Evolutionary conservation across 83 land plant genomes (phyloP), one percentile per base, ranked within the genome.

Genomic region (Thuja plicata): DNA sequence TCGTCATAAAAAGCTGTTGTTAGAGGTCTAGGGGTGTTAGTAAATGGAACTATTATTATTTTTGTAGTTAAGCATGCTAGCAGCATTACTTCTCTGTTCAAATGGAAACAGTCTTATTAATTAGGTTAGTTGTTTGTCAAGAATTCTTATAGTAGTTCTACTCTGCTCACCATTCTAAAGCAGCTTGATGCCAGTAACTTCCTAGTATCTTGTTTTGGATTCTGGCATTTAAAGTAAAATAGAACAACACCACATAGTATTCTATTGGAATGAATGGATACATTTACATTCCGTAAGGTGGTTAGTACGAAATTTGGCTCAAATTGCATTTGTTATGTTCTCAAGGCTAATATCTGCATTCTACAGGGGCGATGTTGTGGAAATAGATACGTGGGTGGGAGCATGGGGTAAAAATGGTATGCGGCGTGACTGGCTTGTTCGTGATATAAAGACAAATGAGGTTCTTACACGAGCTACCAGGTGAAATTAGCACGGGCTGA

Each of bases 351-450:
- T n/a, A 54, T 45, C 35, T 73, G 16, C 76, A 54, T 83, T 70
- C 87, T 89, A 32, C 91, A 97, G 99, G 99, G 97, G 96, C 54
- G 97, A 96, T 91, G 87, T 91, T 85, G 95, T 97, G 55, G 91
- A 97, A 88, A 92, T 98, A 45, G 99, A 97, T 88, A 95, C 99
- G 10, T 98, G 99, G 99, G 98, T 96, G 43, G 90, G 85, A 86
- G 89, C 95, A 87, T 93, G 95, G 43, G 99, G 99, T 62, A 98
- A 98, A 89, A 97, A 96, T 91, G 99, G 99, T 19, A 96, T 96
- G 96, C 96, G 98, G 3, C 96, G 99, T 71, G 99, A 98, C 90
- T 98, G 99, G 98, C 92, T 96, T 48, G 86, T 98, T 32, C 91
- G 92, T 38, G 94, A 95, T 62, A 30, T 46, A 27, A 87, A 86